Conservation (phyloP, 768 basidiomycete species). For the Lactarius tabidus region DNA sequence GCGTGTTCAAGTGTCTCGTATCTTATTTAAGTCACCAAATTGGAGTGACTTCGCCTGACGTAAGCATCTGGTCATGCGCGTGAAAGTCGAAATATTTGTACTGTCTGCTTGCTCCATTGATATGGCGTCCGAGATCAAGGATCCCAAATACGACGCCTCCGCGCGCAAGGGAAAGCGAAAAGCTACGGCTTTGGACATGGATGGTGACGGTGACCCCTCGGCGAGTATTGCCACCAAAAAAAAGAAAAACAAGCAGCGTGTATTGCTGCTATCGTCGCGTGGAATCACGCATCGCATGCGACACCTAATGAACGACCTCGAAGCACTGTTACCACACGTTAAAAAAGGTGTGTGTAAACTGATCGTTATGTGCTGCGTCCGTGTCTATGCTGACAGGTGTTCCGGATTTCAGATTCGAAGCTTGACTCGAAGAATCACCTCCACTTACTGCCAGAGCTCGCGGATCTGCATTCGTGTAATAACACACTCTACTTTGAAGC, state of each 20-base stretch:
- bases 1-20: neutral
- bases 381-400: neutral
- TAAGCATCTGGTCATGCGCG: conserved; percentile 28
- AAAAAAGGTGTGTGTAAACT: conserved; percentile 75
- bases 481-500: conserved; percentile 98
- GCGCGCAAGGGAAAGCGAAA: conserved; percentile 56
- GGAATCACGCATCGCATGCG: conserved; percentile 96
- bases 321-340: conserved; percentile 84
- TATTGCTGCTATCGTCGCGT: conserved; percentile 86
- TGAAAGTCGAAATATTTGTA: no score
- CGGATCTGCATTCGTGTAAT: conserved; percentile 96
- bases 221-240: conserved; percentile 39
- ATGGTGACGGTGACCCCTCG: conserved; percentile 40
- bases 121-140: conserved; percentile 62
- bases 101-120: no score
- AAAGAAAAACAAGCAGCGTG: conserved; percentile 92
- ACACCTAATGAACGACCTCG: conserved; percentile 94
- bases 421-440: conserved; percentile 95
- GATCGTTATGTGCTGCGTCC: neutral
- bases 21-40: neutral
- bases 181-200: conserved; percentile 56
- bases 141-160: conserved; percentile 53
- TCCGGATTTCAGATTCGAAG: conserved; percentile 70
- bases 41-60: neutral
- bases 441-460: conserved; percentile 88